Percentiles rank a stretch among this genome's conserved stretches.
phyloP scores from a whole-genome alignment of 1,284 basidiomycete genomes.

The Naganishia sp. region DNA sequence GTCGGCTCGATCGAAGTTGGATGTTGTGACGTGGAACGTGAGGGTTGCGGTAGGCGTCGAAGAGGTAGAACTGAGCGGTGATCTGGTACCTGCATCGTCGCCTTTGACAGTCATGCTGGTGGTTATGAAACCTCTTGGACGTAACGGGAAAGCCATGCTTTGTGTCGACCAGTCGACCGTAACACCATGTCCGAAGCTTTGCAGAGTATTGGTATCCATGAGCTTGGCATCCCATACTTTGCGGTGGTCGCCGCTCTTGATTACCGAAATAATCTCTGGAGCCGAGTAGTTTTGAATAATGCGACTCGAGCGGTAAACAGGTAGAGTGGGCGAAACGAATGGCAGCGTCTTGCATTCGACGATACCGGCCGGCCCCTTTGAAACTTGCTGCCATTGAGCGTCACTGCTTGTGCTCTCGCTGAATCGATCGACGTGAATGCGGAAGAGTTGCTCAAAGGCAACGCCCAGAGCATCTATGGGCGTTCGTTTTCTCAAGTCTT shows the following conservation, averaged over 20 bases:
- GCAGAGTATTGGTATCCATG: slow-evolving; percentile 68
- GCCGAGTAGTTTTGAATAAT: slow-evolving; percentile 93
- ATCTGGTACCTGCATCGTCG: slow-evolving; percentile 55
- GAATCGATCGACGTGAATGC: slow-evolving; percentile 65
- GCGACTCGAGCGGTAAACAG: slow-evolving; percentile 84
- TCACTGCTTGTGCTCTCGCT: slow-evolving; percentile 50
- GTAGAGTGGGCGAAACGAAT: slow-evolving; percentile 76
- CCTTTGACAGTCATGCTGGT: slow-evolving; percentile 72
- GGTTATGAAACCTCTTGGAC: slow-evolving; percentile 82
- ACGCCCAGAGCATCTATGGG: slow-evolving; percentile 75
- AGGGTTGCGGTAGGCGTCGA: slow-evolving; percentile 48
- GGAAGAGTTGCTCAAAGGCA: slow-evolving; percentile 73
- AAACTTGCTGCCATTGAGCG: slow-evolving; percentile 69
- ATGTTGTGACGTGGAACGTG: slow-evolving; percentile 72
- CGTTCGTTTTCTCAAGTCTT: slow-evolving; percentile 40
- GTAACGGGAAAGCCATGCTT: slow-evolving; percentile 84
- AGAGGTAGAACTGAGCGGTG: slow-evolving; percentile 39
- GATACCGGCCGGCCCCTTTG: slow-evolving; percentile 72
- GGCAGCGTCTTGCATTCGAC: slow-evolving; percentile 74
- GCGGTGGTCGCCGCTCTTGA: slow-evolving; percentile 61
- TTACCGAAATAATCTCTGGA: slow-evolving; percentile 77
- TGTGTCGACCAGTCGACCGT: slow-evolving; percentile 68
- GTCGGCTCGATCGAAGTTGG: slow-evolving; percentile 66
- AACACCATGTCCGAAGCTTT: slow-evolving; percentile 77
- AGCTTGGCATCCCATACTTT: slow-evolving; percentile 69